phyloP scores from a whole-genome alignment of 345 rosid species.

The Melastoma malabathricum region DNA sequence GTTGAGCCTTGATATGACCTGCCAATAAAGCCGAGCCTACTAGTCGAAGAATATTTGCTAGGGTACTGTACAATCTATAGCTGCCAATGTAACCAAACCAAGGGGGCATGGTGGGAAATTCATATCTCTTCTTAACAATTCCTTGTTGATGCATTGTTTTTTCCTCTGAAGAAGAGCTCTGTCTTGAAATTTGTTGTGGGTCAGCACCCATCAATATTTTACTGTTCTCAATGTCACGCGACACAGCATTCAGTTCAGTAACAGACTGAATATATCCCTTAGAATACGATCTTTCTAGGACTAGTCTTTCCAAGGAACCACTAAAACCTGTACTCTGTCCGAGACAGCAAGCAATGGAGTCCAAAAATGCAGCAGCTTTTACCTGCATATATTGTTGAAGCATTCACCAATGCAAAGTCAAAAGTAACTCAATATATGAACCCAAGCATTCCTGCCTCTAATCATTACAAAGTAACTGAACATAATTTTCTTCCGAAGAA shows the following conservation, averaged over 20 bases:
- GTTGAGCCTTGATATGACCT: slow-evolving; percentile 45
- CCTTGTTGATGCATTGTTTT: slow-evolving; percentile 14
- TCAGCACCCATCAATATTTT: slow-evolving; percentile 15
- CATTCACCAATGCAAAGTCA: neutral
- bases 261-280: slow-evolving; percentile 63
- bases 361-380: slow-evolving; percentile 72
- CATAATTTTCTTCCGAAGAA: neutral
- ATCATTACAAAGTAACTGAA: too few relatives aligned
- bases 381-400: slow-evolving; percentile 31
- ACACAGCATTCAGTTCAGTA: slow-evolving; percentile 51
- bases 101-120: slow-evolving; percentile 73
- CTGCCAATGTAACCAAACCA: slow-evolving; percentile 71
- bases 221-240: slow-evolving; percentile 15
- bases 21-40: slow-evolving; percentile 72
- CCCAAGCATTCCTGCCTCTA: too few relatives aligned
- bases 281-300: slow-evolving; percentile 43
- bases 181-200: slow-evolving; percentile 24
- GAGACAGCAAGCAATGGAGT: slow-evolving; percentile 58
- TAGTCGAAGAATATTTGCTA: slow-evolving; percentile 77
- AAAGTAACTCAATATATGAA: too few relatives aligned
- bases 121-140: slow-evolving; percentile 20
- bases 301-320: slow-evolving; percentile 66
- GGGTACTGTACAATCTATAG: slow-evolving; percentile 55
- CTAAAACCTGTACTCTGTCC: slow-evolving; percentile 51
- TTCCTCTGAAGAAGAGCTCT: slow-evolving; percentile 12